phyloP scores from a whole-genome alignment of 2,329 filamentous ascomycete genomes.

The Neospermospora avenae region DNA sequence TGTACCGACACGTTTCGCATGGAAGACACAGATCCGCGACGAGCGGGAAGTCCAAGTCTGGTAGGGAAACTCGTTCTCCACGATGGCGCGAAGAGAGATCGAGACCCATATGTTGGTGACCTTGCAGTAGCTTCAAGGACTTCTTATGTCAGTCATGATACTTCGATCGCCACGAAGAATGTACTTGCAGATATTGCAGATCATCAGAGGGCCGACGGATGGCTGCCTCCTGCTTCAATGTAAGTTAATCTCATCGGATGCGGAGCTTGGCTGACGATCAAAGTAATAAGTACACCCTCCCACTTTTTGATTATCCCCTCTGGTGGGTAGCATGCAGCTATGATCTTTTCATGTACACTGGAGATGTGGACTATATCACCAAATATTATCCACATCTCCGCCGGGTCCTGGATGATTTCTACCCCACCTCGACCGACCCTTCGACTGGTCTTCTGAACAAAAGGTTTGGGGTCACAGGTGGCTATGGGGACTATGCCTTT shows the following conservation, averaged over 20 bases:
- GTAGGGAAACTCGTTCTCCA: slow-evolving; percentile 45
- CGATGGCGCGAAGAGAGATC: slow-evolving; percentile 50
- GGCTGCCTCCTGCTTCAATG: slow-evolving; percentile 53
- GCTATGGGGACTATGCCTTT: slow-evolving; percentile 52
- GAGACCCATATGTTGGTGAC: slow-evolving; percentile 52
- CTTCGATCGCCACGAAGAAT: slow-evolving; percentile 41
- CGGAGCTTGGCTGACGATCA: neutral
- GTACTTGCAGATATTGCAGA: slow-evolving; percentile 48
- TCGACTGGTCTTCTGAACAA: slow-evolving; percentile 43
- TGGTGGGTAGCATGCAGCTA: slow-evolving; percentile 50
- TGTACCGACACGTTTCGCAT: slow-evolving; percentile 44
- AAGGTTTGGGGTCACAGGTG: slow-evolving; percentile 33
- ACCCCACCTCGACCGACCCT: slow-evolving; percentile 41
- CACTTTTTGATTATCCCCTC: slow-evolving; percentile 50
- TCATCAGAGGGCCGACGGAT: slow-evolving; percentile 49
- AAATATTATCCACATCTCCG: slow-evolving; percentile 42
- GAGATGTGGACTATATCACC: slow-evolving; percentile 41
- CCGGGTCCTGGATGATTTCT: slow-evolving; percentile 45
- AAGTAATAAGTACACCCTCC: slow-evolving; percentile 45
- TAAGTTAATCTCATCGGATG: slow-evolving; percentile 28
- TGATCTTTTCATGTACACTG: slow-evolving; percentile 49
- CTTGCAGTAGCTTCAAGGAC: slow-evolving; percentile 48
- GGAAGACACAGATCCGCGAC: slow-evolving; percentile 48
- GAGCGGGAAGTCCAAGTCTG: slow-evolving; percentile 42
- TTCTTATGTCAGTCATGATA: slow-evolving; percentile 46